These are phyloP conservation scores for Phyllosticta ampelicida DNA, from an alignment of 2,329 filamentous ascomycete genomes.

Conservation along the genomic window DNA sequence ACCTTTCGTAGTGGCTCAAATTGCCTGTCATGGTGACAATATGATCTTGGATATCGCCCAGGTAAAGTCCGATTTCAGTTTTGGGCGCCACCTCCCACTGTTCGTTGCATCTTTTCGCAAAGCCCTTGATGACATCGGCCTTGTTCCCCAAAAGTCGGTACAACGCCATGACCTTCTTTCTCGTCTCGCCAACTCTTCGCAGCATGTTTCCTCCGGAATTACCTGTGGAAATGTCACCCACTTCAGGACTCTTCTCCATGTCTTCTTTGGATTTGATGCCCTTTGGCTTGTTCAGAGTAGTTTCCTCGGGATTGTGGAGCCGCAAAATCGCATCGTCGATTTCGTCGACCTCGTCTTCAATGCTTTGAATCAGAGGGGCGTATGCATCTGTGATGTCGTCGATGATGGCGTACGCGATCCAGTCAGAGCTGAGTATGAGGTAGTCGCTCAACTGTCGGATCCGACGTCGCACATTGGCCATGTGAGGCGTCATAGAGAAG, in stretches of 20 bases:
- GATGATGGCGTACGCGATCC: constrained; percentile 97
- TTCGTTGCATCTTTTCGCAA: constrained; percentile 96
- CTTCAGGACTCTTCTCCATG: constrained; percentile 18
- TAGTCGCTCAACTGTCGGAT: constrained; percentile 93
- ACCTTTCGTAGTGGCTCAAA: constrained; percentile 92
- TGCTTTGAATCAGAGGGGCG: constrained; percentile 78
- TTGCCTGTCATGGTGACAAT: constrained; percentile 99
- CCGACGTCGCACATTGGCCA: constrained; percentile 86
- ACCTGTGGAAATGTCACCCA: constrained; percentile 34
- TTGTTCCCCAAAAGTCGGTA: constrained; percentile 93
- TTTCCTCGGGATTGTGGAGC: constrained; percentile 55
- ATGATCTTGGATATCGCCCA: constrained; percentile 97
- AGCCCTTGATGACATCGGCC: constrained; percentile 97
- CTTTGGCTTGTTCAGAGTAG: constrained; percentile 28
- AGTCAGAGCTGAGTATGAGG: constrained; percentile 83
- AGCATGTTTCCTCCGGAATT: constrained; percentile 67
- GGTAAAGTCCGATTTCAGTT: constrained; percentile 91
- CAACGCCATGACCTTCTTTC: constrained; percentile 94
- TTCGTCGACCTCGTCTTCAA: constrained; percentile 93
- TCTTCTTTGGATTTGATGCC: constrained; percentile 19
- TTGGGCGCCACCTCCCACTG: constrained; percentile 93
- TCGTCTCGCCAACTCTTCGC: constrained; percentile 79
- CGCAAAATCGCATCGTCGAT: constrained; percentile 87
- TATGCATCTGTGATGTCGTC: constrained; percentile 98
- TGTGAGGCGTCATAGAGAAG: constrained; percentile 90